Conservation (phyloP, 2,329 filamentous ascomycete genomes). For the Talaromyces amestolkiae region DNA sequence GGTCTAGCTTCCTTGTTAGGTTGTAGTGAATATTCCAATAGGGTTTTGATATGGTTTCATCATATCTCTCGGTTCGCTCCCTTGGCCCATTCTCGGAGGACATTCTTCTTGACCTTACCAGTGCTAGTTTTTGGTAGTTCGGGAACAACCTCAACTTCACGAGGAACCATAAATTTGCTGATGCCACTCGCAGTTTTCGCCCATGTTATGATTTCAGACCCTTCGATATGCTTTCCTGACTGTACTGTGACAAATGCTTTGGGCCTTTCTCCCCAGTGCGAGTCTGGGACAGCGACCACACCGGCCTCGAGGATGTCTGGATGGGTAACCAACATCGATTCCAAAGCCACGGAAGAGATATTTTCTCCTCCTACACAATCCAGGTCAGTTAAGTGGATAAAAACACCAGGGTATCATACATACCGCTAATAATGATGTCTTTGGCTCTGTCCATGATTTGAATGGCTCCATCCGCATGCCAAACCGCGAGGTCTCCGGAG, state of each 20-base stretch:
- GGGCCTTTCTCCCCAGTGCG: constrained; percentile 92
- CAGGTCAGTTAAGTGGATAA: background rate
- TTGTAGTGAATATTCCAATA: background rate
- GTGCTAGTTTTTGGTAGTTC: constrained; percentile 97
- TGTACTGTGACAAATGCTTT: constrained; percentile 89
- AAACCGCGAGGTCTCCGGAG: constrained; percentile 88
- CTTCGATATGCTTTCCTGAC: constrained; percentile 58
- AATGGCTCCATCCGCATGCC: constrained; percentile 84
- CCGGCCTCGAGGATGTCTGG: constrained; percentile 87
- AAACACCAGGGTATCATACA: constrained; percentile 26
- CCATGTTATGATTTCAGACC: constrained; percentile 77
- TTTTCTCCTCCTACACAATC: constrained; percentile 78
- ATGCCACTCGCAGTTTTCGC: constrained; percentile 77
- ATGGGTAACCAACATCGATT: constrained; percentile 84
- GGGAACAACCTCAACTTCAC: constrained; percentile 71
- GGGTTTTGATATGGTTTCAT: background rate
- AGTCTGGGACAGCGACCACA: constrained; percentile 81
- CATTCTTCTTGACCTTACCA: constrained; percentile 94
- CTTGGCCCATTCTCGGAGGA: constrained; percentile 81
- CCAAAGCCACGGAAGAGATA: constrained; percentile 88
- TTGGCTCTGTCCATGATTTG: constrained; percentile 94
- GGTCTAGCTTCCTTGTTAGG: background rate
- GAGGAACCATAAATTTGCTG: constrained; percentile 82
- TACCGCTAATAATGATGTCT: constrained; percentile 96
- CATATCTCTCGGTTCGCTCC: constrained; percentile 39